Evolutionary conservation across 768 basidiomycete genomes (phyloP).

Genomic region (Auriscalpium microsporum): DNA sequence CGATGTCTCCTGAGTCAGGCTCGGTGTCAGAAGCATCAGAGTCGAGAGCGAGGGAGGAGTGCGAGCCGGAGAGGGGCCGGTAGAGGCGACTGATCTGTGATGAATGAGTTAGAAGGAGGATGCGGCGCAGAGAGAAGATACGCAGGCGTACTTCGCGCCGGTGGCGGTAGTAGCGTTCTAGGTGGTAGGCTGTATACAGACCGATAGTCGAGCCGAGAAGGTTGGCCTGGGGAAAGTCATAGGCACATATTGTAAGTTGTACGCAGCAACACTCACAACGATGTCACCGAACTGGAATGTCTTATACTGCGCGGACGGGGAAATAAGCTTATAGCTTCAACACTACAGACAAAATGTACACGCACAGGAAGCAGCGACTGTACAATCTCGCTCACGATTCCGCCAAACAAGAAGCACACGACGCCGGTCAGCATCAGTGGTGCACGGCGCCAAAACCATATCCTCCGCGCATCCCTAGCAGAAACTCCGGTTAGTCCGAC

Average conservation of each 20-base stretch:
- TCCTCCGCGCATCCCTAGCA: slow-evolving; percentile 53
- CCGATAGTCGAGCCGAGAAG: slow-evolving; percentile 65
- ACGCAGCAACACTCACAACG: slow-evolving; percentile 37
- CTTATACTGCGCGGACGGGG: slow-evolving; percentile 40
- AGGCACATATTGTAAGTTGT: neutral
- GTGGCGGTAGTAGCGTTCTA: slow-evolving; percentile 70
- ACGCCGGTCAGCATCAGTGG: slow-evolving; percentile 59
- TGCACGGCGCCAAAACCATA: slow-evolving; percentile 83
- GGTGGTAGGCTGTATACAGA: slow-evolving; percentile 52
- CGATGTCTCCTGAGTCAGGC: slow-evolving; percentile 25
- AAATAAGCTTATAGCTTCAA: neutral
- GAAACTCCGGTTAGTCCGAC: neutral
- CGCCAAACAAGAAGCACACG: slow-evolving; percentile 73
- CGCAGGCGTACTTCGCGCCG: slow-evolving; percentile 55
- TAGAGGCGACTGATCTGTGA: slow-evolving; percentile 69
- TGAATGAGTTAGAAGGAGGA: neutral
- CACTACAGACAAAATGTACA: slow-evolving; percentile 3
- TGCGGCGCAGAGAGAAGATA: neutral
- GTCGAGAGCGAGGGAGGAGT: slow-evolving; percentile 27
- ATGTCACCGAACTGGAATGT: slow-evolving; percentile 68
- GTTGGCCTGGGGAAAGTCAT: slow-evolving; percentile 52
- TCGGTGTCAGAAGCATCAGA: slow-evolving; percentile 43
- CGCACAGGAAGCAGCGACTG: slow-evolving; percentile 68
- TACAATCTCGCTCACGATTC: slow-evolving; percentile 73
- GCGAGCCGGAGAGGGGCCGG: slow-evolving; percentile 52